Conservation (phyloP, 129 eudicot genomes). For the Erigeron canadensis region DNA sequence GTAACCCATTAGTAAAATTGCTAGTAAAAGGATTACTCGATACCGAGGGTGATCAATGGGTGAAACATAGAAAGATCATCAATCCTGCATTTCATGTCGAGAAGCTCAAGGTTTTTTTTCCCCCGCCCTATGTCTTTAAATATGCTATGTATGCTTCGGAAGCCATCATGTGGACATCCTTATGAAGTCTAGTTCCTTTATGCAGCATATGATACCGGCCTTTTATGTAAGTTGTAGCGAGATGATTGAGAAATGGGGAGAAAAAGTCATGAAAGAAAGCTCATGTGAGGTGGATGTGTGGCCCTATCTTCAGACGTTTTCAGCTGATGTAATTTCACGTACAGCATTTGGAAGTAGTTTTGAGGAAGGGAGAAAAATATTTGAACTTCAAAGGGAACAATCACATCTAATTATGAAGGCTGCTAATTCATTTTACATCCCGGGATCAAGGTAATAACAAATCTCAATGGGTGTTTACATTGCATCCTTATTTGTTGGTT, state of each 20-base stretch:
- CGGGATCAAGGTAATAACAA: conserved; percentile 28
- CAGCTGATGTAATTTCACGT: conserved; percentile 26
- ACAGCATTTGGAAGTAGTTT: conserved; percentile 29
- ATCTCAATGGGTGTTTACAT: not conserved
- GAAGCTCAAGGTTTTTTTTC: conserved; percentile 27
- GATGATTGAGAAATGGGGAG: conserved; percentile 26
- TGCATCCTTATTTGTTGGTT: not conserved
- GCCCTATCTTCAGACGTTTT: conserved; percentile 23
- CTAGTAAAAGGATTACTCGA: not conserved
- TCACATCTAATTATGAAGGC: not conserved
- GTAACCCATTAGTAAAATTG: not conserved
- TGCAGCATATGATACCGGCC: conserved; percentile 29
- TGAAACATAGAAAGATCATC: conserved; percentile 34
- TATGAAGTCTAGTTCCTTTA: not conserved
- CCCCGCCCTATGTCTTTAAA: not conserved
- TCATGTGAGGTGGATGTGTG: conserved; percentile 26
- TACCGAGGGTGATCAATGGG: conserved; percentile 22
- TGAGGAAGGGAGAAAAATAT: conserved; percentile 26
- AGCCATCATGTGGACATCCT: not conserved
- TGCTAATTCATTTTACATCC: conserved; percentile 24
- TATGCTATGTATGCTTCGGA: not conserved
- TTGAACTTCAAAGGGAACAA: conserved; percentile 31
- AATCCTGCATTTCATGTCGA: conserved; percentile 37
- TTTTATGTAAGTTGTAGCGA: conserved; percentile 19
- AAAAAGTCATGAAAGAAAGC: not conserved